phyloP scores from a whole-genome alignment of 2,329 filamentous ascomycete genomes.

The Colletotrichum sp. region DNA sequence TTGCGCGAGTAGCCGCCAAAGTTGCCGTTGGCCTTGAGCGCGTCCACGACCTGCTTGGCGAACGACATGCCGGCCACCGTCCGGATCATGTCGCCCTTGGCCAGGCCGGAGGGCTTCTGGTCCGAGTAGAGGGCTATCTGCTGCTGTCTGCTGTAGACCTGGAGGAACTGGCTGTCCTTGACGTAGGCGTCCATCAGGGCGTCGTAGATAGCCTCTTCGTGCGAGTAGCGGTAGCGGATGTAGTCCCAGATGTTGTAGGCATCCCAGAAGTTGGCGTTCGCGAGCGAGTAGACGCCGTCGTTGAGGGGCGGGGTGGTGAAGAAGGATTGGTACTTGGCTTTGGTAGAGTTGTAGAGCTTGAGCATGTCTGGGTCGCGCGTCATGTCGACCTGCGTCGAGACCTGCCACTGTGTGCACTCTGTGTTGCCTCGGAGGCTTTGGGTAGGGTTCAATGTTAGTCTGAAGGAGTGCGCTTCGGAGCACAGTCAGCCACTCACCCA shows the following conservation, averaged over 20 bases:
- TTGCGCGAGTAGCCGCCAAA: slow-evolving; percentile 45
- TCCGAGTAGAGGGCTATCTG: slow-evolving; percentile 63
- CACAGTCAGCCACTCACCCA: slow-evolving; percentile 40
- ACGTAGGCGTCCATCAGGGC: slow-evolving; percentile 38
- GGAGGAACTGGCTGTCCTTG: slow-evolving; percentile 55
- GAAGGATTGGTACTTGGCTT: slow-evolving; percentile 47
- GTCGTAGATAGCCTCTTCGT: slow-evolving; percentile 49
- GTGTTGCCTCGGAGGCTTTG: slow-evolving; percentile 42
- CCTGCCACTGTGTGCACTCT: slow-evolving; percentile 41
- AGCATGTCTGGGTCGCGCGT: slow-evolving; percentile 26
- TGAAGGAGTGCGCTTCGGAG: not conserved
- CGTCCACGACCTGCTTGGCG: slow-evolving; percentile 45
- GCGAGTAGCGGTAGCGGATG: slow-evolving; percentile 56
- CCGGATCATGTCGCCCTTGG: slow-evolving; percentile 44
- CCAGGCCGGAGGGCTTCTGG: slow-evolving; percentile 60
- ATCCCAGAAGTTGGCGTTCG: slow-evolving; percentile 47
- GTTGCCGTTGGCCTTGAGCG: slow-evolving; percentile 47
- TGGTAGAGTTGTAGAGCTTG: slow-evolving; percentile 30
- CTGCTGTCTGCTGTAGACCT: slow-evolving; percentile 68
- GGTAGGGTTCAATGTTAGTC: not conserved
- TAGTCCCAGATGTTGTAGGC: slow-evolving; percentile 62
- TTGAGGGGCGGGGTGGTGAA: slow-evolving; percentile 41
- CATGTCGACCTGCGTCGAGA: slow-evolving; percentile 31
- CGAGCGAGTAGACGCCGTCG: slow-evolving; percentile 35
- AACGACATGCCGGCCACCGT: slow-evolving; percentile 60